These are phyloP conservation scores for Chalciporus piperatus DNA, from an alignment of 768 basidiomycete species.

Conservation along the genomic window DNA sequence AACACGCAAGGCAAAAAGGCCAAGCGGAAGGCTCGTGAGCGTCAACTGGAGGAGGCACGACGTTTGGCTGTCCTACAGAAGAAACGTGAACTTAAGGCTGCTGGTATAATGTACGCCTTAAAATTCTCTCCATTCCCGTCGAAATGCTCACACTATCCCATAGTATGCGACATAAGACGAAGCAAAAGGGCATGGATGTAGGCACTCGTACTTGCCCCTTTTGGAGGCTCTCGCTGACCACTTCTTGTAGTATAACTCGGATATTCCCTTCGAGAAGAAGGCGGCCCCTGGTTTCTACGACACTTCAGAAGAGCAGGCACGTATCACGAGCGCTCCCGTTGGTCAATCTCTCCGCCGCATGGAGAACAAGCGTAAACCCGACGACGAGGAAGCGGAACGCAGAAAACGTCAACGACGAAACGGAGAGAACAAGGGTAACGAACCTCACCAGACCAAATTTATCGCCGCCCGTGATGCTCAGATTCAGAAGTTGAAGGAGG, in stretches of 20 bases:
- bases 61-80: slow-evolving; percentile 94
- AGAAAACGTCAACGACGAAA: slow-evolving; percentile 82
- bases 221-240: not conserved
- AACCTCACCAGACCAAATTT: slow-evolving; percentile 85
- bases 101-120: slow-evolving; percentile 84
- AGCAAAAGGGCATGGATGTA: slow-evolving; percentile 98
- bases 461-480: slow-evolving; percentile 96
- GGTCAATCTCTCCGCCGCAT: slow-evolving; percentile 89
- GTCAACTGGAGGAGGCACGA: slow-evolving; percentile 94
- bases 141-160: slow-evolving; percentile 3
- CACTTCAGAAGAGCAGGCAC: slow-evolving; percentile 89
- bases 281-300: slow-evolving; percentile 96
- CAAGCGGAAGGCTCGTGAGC: slow-evolving; percentile 96
- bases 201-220: slow-evolving; percentile 25
- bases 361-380: slow-evolving; percentile 93
- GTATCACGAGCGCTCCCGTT: slow-evolving; percentile 81
- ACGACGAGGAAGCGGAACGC: slow-evolving; percentile 90
- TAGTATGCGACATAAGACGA: slow-evolving; percentile 90
- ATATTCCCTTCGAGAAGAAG: slow-evolving; percentile 98
- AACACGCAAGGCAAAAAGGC: slow-evolving; percentile 99
- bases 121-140: not conserved
- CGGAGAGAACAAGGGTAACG: slow-evolving; percentile 60
- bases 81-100: slow-evolving; percentile 95
- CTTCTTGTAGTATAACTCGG: slow-evolving; percentile 80
- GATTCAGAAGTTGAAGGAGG: slow-evolving; percentile 96